Evolutionary conservation across 768 basidiomycete species (phyloP).

Genomic region (Leccinum subtestaceum): DNA sequence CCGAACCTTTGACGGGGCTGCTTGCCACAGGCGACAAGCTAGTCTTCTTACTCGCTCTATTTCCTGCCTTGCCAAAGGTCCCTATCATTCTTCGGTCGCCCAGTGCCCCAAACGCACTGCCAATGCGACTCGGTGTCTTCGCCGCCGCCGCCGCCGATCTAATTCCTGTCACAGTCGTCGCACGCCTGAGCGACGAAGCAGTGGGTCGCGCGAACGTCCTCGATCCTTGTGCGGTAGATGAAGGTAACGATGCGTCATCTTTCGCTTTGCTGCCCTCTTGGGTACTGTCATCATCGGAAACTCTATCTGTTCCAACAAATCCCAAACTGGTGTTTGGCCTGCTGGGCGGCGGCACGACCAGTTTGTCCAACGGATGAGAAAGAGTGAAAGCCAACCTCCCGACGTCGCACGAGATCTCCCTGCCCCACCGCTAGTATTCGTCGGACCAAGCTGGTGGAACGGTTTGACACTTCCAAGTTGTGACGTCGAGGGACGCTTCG

Average conservation of each 20-base stretch:
- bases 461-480: slow-evolving; percentile 8
- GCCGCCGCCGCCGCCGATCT: slow-evolving; percentile 2
- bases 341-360: slow-evolving; percentile 31
- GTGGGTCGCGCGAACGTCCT: too few species aligned
- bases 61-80: slow-evolving; percentile 23
- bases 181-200: slow-evolving; percentile 31
- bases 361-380: slow-evolving; percentile 65
- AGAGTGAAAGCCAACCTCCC: slow-evolving; percentile 57
- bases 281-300: slow-evolving; percentile 7
- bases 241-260: slow-evolving; percentile 20
- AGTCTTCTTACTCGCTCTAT: slow-evolving; percentile 43
- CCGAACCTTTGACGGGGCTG: slow-evolving; percentile 45
- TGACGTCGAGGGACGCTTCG: slow-evolving; percentile 13
- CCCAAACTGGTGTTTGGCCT: slow-evolving; percentile 17
- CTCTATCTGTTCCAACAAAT: slow-evolving; percentile 39
- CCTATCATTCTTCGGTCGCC: slow-evolving; percentile 13
- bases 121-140: slow-evolving; percentile 4
- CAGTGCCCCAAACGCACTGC: neutral
- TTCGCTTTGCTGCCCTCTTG: slow-evolving; percentile 15
- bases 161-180: slow-evolving; percentile 15
- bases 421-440: neutral
- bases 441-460: slow-evolving; percentile 4
- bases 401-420: slow-evolving; percentile 27
- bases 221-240: neutral
- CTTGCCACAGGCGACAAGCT: slow-evolving; percentile 42